Evolutionary conservation across 2,329 filamentous ascomycete species (phyloP).

Genomic region (Fusarium sp.): DNA sequence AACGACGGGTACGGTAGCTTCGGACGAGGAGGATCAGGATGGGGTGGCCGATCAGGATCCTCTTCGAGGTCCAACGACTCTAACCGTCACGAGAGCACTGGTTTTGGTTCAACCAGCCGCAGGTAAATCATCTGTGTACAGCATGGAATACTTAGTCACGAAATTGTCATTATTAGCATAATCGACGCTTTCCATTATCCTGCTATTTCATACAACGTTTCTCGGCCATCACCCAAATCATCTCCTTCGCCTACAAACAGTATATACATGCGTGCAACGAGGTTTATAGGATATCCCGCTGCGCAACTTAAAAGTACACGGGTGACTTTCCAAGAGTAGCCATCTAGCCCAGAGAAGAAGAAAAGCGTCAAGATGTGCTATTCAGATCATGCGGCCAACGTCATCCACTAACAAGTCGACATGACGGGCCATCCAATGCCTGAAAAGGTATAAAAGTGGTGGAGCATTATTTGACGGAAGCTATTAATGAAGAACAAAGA

Average conservation of each 20-base stretch:
- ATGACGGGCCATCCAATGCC: constrained; percentile 13
- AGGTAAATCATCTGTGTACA: constrained; percentile 52
- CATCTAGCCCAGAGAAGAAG: constrained; percentile 46
- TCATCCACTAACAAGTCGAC: constrained; percentile 1
- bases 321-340: constrained; percentile 45
- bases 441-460: constrained; percentile 26
- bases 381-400: constrained; percentile 30
- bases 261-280: constrained; percentile 43
- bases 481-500: constrained; percentile 43
- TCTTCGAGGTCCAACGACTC: constrained; percentile 54
- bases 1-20: constrained; percentile 50
- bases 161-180: constrained; percentile 22
- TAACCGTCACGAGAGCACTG: constrained; percentile 73
- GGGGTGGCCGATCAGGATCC: constrained; percentile 45
- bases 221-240: constrained; percentile 17
- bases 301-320: constrained; percentile 46
- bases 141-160: background rate
- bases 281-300: constrained; percentile 11
- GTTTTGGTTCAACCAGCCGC: constrained; percentile 76
- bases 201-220: constrained; percentile 38
- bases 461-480: constrained; percentile 38
- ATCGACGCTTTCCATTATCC: constrained; percentile 46
- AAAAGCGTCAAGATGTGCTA: constrained; percentile 38
- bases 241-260: constrained; percentile 34
- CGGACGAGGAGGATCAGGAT: constrained; percentile 50